Evolutionary conservation across 106 monocot species (phyloP).

Genomic region (Hemerocallis citrina): DNA sequence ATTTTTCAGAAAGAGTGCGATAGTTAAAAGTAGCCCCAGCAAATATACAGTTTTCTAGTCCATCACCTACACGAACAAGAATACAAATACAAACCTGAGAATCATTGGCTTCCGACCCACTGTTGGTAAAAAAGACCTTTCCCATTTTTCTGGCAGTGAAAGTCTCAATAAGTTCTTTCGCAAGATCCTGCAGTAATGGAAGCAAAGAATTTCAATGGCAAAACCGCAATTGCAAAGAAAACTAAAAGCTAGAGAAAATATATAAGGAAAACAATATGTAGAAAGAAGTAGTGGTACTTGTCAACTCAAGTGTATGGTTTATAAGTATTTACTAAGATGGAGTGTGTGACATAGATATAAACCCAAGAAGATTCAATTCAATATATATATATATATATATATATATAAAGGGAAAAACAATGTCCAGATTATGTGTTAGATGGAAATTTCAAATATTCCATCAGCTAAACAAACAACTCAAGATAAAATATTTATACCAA

Average conservation of each 20-base stretch:
- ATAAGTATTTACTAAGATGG: background rate
- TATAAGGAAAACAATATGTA: slow-evolving; percentile 2
- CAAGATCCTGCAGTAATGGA: slow-evolving; percentile 62
- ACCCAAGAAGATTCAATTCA: too few species aligned
- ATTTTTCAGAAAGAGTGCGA: too few species aligned
- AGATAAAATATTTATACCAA: slow-evolving; percentile 39
- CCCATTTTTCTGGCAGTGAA: slow-evolving; percentile 95
- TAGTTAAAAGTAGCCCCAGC: too few species aligned
- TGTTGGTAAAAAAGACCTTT: slow-evolving; percentile 98
- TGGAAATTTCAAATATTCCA: background rate
- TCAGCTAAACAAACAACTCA: background rate
- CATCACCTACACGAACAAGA: too few species aligned
- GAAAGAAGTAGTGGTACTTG: background rate
- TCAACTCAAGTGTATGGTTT: background rate
- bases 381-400: too few species aligned
- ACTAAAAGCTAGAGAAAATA: background rate
- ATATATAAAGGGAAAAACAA: too few species aligned
- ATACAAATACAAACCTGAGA: slow-evolving; percentile 56
- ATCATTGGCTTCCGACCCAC: slow-evolving; percentile 99
- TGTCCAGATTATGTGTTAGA: background rate
- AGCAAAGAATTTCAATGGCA: background rate
- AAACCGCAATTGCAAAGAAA: background rate
- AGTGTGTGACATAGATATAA: too few species aligned
- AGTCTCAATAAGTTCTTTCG: slow-evolving; percentile 68
- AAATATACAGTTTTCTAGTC: too few species aligned